A percentile compares a stretch with the other conserved stretches of the same genome.
These are phyloP conservation scores for Apiospora koreana DNA, from an alignment of 2,329 filamentous ascomycete species.

Conservation along the genomic window DNA sequence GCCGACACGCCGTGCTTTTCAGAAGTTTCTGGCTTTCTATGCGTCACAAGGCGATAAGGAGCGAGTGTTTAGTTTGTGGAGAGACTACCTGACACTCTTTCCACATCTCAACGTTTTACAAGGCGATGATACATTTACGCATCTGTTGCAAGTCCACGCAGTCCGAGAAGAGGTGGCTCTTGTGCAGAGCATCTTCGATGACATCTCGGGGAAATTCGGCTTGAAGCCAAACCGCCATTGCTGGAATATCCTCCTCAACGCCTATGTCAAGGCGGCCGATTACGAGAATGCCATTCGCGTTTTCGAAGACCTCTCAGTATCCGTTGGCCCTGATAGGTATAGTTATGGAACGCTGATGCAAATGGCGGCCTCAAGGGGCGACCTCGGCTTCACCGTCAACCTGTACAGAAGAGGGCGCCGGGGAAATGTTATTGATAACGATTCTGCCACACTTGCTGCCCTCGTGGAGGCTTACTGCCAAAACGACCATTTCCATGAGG, in stretches of 20 bases:
- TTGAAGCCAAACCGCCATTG: constrained; percentile 58
- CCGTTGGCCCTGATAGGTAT: constrained; percentile 56
- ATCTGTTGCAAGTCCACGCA: constrained; percentile 72
- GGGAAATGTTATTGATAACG: constrained; percentile 49
- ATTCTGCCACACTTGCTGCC: constrained; percentile 57
- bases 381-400: constrained; percentile 67
- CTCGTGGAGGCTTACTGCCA: constrained; percentile 70
- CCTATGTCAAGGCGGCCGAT: constrained; percentile 66
- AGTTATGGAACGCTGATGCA: constrained; percentile 76
- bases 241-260: constrained; percentile 79
- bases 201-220: constrained; percentile 57
- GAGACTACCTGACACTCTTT: constrained; percentile 40
- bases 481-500: constrained; percentile 54
- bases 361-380: constrained; percentile 69
- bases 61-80: constrained; percentile 47
- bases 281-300: constrained; percentile 63
- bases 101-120: constrained; percentile 32
- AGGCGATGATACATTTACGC: constrained; percentile 45
- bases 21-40: constrained; percentile 51
- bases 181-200: constrained; percentile 61
- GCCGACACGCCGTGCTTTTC: constrained; percentile 47
- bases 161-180: constrained; percentile 63
- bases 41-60: constrained; percentile 48
- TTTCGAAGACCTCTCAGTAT: constrained; percentile 61
- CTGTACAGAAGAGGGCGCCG: constrained; percentile 65